Evolutionary conservation across 2,329 filamentous ascomycete genomes (phyloP).

Genomic region (Colletotrichum sp.): DNA sequence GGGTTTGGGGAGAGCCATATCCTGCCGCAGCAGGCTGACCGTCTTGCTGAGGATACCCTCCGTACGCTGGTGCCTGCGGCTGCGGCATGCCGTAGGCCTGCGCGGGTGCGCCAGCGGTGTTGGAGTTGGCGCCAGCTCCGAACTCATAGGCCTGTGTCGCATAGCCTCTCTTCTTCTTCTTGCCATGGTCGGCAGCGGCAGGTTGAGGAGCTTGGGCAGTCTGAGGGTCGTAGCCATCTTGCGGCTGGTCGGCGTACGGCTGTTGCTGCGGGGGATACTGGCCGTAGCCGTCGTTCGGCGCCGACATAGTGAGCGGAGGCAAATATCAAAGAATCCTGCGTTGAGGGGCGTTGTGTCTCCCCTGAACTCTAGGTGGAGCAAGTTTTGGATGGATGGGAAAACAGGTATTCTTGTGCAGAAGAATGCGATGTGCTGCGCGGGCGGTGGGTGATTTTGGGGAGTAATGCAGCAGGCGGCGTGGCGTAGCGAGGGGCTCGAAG

Average conservation of each 20-base stretch:
- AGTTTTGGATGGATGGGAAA: conserved; percentile 22
- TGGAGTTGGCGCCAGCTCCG: conserved; percentile 78
- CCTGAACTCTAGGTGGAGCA: neutral
- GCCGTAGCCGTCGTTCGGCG: conserved; percentile 60
- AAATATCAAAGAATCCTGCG: neutral
- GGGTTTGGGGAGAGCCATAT: conserved; percentile 46
- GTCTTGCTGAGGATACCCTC: conserved; percentile 62
- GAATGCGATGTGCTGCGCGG: neutral
- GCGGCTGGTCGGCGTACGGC: conserved; percentile 43
- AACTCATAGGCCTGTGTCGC: conserved; percentile 95
- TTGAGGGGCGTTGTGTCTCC: neutral
- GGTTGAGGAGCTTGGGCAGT: conserved; percentile 32
- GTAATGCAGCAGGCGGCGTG: conserved; percentile 10
- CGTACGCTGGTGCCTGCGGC: conserved; percentile 56
- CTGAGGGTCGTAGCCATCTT: conserved; percentile 41
- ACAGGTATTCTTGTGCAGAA: neutral
- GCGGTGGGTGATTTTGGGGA: neutral
- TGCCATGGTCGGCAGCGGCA: conserved; percentile 51
- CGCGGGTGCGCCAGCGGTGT: conserved; percentile 53
- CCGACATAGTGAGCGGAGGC: conserved; percentile 53
- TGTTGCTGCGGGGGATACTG: conserved; percentile 51
- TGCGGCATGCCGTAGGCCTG: conserved; percentile 51
- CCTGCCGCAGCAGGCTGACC: conserved; percentile 40
- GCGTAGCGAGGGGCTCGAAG: conserved; percentile 11
- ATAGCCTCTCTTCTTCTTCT: conserved; percentile 94